phyloP scores from a whole-genome alignment of 768 basidiomycete species.

The Lanmaoa pseudosensibilis region DNA sequence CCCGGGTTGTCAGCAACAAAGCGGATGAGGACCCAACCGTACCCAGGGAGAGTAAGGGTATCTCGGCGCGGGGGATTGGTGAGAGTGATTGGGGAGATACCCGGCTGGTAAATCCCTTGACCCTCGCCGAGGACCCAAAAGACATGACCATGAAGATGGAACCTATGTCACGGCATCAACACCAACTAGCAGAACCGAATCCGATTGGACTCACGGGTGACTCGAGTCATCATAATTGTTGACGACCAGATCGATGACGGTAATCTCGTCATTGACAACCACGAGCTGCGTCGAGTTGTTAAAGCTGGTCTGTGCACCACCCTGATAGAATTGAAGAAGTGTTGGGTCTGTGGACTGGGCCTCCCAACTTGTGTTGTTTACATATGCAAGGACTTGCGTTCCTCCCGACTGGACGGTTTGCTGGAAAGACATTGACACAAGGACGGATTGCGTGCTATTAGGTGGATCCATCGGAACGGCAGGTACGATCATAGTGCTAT shows the following conservation, averaged over 20 bases:
- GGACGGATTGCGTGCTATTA: conserved; percentile 23
- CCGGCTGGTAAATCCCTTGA: conserved; percentile 33
- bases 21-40: conserved; percentile 38
- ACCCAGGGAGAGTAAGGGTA: conserved; percentile 42
- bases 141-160: conserved; percentile 41
- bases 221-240: conserved; percentile 30
- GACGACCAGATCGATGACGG: conserved; percentile 27
- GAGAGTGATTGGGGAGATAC: conserved; percentile 29
- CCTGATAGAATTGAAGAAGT: conserved; percentile 26
- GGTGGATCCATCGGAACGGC: conserved; percentile 27
- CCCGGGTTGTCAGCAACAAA: conserved; percentile 47
- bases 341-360: conserved; percentile 28
- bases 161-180: conserved; percentile 18
- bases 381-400: conserved; percentile 23
- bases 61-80: conserved; percentile 43
- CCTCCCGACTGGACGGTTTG: conserved; percentile 28
- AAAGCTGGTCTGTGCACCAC: conserved; percentile 28
- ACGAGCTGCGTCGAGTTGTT: conserved; percentile 26
- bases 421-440: conserved; percentile 26
- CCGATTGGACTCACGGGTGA: conserved; percentile 26
- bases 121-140: conserved; percentile 39
- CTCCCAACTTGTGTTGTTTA: conserved; percentile 32
- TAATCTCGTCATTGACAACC: conserved; percentile 26
- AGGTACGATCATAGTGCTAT: conserved; percentile 33
- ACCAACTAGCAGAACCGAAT: neutral